phyloP scores from a whole-genome alignment of 2,329 filamentous ascomycete species.

The Xylariaceae sp. region DNA sequence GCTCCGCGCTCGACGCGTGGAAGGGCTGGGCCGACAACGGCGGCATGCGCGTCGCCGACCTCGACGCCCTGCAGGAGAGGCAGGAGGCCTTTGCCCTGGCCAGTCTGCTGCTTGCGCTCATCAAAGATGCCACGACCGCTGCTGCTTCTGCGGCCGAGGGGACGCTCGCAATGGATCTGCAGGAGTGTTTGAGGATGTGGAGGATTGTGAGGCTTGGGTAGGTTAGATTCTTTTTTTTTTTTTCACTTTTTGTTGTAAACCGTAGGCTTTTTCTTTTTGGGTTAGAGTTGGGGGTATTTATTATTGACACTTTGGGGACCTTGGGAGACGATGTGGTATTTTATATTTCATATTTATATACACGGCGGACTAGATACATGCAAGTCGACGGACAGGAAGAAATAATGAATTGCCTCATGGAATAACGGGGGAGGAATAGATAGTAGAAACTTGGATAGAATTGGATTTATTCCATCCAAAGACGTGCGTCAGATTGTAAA shows the following conservation, averaged over 20 bases:
- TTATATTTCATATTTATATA: too few relatives aligned
- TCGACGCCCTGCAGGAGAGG: conserved; percentile 34
- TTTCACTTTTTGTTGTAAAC: too few relatives aligned
- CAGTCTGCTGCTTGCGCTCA: conserved; percentile 41
- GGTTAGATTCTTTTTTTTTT: neutral
- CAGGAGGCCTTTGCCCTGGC: conserved; percentile 42
- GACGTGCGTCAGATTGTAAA: too few relatives aligned
- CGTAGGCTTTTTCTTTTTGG: too few relatives aligned
- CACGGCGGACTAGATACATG: too few relatives aligned
- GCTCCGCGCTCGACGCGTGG: conserved; percentile 45
- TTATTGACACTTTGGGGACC: too few relatives aligned
- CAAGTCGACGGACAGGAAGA: too few relatives aligned
- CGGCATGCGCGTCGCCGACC: conserved; percentile 46
- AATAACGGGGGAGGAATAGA: too few relatives aligned
- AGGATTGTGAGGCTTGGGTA: conserved; percentile 35
- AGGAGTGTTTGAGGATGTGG: conserved; percentile 51
- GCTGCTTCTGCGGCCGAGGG: conserved; percentile 42
- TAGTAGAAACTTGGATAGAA: neutral
- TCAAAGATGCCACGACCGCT: conserved; percentile 41
- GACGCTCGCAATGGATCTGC: conserved; percentile 45
- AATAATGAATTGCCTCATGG: too few relatives aligned
- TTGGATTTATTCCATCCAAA: neutral
- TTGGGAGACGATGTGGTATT: too few relatives aligned
- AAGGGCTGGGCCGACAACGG: conserved; percentile 50
- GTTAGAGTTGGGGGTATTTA: too few relatives aligned